Evolutionary conservation across 768 basidiomycete genomes (phyloP).

Genomic region (Mycena metata): DNA sequence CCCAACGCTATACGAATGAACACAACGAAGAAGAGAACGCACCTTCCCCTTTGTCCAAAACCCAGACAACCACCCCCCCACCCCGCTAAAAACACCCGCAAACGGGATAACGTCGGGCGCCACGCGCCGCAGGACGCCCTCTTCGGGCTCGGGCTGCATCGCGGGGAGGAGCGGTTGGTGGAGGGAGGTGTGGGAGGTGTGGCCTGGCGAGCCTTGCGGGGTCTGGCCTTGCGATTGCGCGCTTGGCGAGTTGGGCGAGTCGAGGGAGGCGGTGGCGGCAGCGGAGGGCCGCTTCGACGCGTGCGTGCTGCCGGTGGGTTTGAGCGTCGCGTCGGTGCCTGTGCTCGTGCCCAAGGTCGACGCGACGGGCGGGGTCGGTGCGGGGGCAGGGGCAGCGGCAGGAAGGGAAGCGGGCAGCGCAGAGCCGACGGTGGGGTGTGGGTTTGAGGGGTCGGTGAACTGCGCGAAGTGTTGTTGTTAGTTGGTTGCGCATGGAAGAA

Average conservation of each 20-base stretch:
- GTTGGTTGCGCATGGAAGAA: no score
- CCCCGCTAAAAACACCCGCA: slow-evolving; percentile 42
- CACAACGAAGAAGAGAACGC: no score
- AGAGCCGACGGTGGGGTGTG: slow-evolving; percentile 35
- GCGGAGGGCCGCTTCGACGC: slow-evolving; percentile 12
- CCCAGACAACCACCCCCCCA: slow-evolving; percentile 38
- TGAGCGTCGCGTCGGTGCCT: neutral
- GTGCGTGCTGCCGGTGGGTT: neutral
- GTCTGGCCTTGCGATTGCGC: no score
- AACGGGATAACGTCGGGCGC: slow-evolving; percentile 56
- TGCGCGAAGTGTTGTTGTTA: no score
- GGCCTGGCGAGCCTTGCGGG: no score
- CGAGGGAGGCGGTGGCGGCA: no score
- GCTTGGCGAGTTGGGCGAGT: no score
- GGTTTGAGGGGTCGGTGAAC: slow-evolving; percentile 49
- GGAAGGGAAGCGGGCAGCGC: slow-evolving; percentile 33
- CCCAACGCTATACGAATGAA: no score
- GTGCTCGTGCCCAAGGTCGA: no score
- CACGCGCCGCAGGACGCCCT: slow-evolving; percentile 46
- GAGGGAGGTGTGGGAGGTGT: slow-evolving; percentile 18
- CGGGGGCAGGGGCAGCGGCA: neutral
- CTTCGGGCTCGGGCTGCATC: slow-evolving; percentile 44
- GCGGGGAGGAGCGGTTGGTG: slow-evolving; percentile 58
- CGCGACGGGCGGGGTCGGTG: no score
- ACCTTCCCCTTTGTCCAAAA: neutral